Conservation (phyloP, 257 asterid genomes). For the Buddleja alternifolia region DNA sequence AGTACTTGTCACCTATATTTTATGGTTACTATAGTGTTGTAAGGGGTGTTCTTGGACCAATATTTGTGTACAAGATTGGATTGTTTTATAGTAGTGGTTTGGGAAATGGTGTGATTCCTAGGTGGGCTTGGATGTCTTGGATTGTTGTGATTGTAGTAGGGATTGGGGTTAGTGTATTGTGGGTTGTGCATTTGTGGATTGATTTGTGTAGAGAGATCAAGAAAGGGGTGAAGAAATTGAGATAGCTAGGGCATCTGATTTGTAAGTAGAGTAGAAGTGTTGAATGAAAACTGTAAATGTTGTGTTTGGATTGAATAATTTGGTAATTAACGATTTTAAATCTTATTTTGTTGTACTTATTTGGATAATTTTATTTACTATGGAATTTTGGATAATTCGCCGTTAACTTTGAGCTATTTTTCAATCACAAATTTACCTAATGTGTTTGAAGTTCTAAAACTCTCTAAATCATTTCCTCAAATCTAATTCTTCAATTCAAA, state of each 20-base stretch:
- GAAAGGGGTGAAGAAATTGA: slow-evolving; percentile 44
- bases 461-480: no score
- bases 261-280: neutral
- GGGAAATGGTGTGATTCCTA: slow-evolving; percentile 49
- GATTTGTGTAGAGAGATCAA: slow-evolving; percentile 43
- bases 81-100: slow-evolving; percentile 33
- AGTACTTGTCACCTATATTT: slow-evolving; percentile 63
- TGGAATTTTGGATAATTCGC: no score
- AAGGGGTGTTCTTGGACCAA: slow-evolving; percentile 74
- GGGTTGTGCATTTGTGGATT: slow-evolving; percentile 71
- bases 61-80: slow-evolving; percentile 51
- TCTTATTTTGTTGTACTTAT: no score
- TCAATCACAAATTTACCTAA: no score
- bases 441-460: no score
- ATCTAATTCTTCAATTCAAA: no score
- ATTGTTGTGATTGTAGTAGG: slow-evolving; percentile 59
- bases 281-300: slow-evolving; percentile 9
- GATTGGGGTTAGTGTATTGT: slow-evolving; percentile 60
- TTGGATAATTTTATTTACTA: no score
- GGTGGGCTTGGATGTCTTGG: slow-evolving; percentile 81
- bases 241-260: slow-evolving; percentile 24
- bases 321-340: no score
- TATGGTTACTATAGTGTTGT: slow-evolving; percentile 56
- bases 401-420: no score
- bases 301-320: no score